Base-by-base conservation (phyloP, 768 basidiomycete genomes). In the Kwoniella sp. region DNA sequence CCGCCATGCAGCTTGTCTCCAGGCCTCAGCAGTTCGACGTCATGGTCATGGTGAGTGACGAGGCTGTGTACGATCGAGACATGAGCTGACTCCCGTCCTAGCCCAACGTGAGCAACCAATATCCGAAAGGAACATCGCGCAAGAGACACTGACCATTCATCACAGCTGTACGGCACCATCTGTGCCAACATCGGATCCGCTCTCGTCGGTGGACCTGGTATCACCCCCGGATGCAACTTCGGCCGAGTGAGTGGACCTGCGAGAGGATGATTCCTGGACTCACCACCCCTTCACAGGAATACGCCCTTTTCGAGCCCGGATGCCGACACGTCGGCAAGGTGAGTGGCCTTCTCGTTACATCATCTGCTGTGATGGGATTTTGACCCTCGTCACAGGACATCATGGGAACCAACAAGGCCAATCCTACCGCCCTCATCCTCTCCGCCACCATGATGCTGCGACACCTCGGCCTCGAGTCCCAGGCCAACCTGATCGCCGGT, bases 1-100 rank as follows among this genome's bases (percentile, higher is more conserved):
- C 92, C 44, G 90, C 93, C 40, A 99, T 99, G 95, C 95, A 99
- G 77, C 85, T 99, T 61, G 95, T 99, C 56, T 88, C 92, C 27
- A 87, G 85, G 65, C 95, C 95, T 26, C 80, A 80, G 60, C 95
- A 99, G 74, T 99, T 99, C 70, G 95, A 99, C 70, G 93, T 98
- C 56, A 95, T 99, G 92, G 95, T 98, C 70, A 95, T 93, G 89
- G 91, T 89, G 50, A 91, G 93, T 76, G 28, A 14, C 23, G 9
- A 12, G 7, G 41, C 15, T 25, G 41, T 17, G 12, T 43, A 28
- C 3, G 29, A 11, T 8, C 20, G 19, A 11, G 10, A 8, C 11
- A 26, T 29, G 19, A 41, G 41, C 62, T 59, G 46, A 59, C 50
- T 37, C 15, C 12, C 19, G 5, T 41, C 38, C 1, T 41, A 58